Evolutionary conservation across 2,329 filamentous ascomycete genomes (phyloP), one percentile per base, ranked within the genome.

Genomic region (Monosporascus ibericus): DNA sequence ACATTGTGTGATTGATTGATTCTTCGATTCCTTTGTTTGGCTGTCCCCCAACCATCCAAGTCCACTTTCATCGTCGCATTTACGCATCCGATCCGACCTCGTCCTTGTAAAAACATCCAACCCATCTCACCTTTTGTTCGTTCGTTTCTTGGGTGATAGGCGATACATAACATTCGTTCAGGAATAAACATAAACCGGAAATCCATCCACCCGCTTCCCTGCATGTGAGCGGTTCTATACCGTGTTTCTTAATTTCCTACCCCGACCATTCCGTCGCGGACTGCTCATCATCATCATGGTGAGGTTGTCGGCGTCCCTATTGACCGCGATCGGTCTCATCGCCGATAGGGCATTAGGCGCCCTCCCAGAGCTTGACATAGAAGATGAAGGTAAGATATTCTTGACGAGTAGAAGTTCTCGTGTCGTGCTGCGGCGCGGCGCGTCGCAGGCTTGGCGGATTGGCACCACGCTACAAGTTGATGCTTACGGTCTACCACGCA

Each of bases 401-500:
- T 34, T 5, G 30, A 2, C 30, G 9, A 34, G 30, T 14, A 34
- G 11, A 1, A 34, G 30, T 34, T 34, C 30, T 34, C 30, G 30
- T 11, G 9, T 24, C 22, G 22, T 24, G 22, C 22, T 24, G 22
- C 22, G 22, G 22, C 30, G 22, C 22, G 22, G 22, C 30, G 30
- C 30, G 9, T 34, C 30, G 11, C 30, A 14, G 30, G 30, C 11
- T 34, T 34, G 30, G 30, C 30, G 9, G 30, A 14, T 34, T 14
- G 9, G 30, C 30, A 34, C 6, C 30, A 34, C 30, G 11, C 1
- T 34, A 5, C 5, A 34, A 34, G 30, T 34, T 14, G 30, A 44
- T 44, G 14, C 20, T 44, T 24, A 20, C 14, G 14, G 14, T 44
- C 7, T 3, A 4, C 44, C 50, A 34, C 30, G 3, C 40, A 80